Evolutionary conservation across 208 protist species (phyloP).

Genomic region (Trypanosoma melophagium): DNA sequence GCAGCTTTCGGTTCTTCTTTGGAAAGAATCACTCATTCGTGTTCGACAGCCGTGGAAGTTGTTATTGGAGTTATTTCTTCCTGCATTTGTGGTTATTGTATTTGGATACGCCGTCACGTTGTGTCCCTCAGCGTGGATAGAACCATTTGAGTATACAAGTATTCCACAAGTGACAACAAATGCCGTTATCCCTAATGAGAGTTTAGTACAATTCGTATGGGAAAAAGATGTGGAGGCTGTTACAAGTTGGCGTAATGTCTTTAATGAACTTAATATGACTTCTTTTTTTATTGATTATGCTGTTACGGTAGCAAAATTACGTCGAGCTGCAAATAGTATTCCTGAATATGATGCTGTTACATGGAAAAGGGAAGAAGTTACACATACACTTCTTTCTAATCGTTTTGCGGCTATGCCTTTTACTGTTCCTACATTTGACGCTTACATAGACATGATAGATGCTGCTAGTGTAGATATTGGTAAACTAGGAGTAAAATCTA

Average conservation of each 20-base stretch:
- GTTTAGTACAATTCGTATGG: not conserved
- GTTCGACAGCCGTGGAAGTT: conserved; percentile 3
- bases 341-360: not conserved
- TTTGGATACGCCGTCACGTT: conserved; percentile 13
- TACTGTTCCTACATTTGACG: conserved; percentile 28
- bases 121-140: conserved; percentile 13
- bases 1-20: conserved; percentile 9
- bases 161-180: conserved; percentile 3
- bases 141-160: conserved; percentile 4
- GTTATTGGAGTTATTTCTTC: conserved; percentile 10
- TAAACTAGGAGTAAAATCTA: conserved; percentile 15
- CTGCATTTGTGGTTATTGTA: conserved; percentile 12
- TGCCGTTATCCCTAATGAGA: conserved; percentile 23
- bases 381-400: conserved; percentile 20
- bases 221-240: conserved; percentile 2
- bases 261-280: conserved; percentile 16
- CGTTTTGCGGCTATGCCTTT: conserved; percentile 17
- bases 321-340: not conserved
- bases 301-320: conserved; percentile 1
- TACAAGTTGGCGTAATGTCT: conserved; percentile 17
- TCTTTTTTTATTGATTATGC: conserved; percentile 16
- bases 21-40: conserved; percentile 16
- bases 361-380: conserved; percentile 13
- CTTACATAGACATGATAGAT: conserved; percentile 14
- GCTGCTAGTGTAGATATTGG: conserved; percentile 2